Percentiles rank a stretch among this genome's conserved stretches.
Conservation (phyloP, 2,329 filamentous ascomycete genomes). For the Cladophialophora exuberans region DNA sequence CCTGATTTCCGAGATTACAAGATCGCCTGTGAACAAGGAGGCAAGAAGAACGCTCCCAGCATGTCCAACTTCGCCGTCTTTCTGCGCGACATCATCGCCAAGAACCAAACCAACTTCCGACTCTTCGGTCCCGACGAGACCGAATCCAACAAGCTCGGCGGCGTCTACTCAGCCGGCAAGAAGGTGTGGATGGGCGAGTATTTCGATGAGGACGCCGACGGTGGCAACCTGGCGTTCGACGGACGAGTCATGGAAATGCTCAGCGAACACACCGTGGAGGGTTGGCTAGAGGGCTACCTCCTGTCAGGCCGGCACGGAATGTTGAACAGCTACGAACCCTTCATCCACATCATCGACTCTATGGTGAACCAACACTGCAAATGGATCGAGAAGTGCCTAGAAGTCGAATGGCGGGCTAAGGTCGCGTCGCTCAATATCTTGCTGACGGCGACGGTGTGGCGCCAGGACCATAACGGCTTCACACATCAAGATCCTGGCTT, state of each 20-base stretch:
- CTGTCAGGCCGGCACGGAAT: slow-evolving; percentile 75
- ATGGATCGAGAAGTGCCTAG: slow-evolving; percentile 80
- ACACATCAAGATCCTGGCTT: slow-evolving; percentile 81
- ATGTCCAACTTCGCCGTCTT: slow-evolving; percentile 73
- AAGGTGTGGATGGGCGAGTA: slow-evolving; percentile 82
- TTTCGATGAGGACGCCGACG: slow-evolving; percentile 74
- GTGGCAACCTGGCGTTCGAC: slow-evolving; percentile 69
- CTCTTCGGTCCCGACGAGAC: slow-evolving; percentile 81
- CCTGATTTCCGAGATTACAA: slow-evolving; percentile 72
- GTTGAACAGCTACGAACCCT: slow-evolving; percentile 80
- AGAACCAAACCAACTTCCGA: slow-evolving; percentile 70
- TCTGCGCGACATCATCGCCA: slow-evolving; percentile 67
- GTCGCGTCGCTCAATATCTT: slow-evolving; percentile 78
- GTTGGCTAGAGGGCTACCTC: slow-evolving; percentile 79
- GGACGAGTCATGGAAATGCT: slow-evolving; percentile 83
- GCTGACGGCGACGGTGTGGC: slow-evolving; percentile 76
- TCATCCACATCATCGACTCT: slow-evolving; percentile 80
- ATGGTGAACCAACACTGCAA: slow-evolving; percentile 89
- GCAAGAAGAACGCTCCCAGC: slow-evolving; percentile 60
- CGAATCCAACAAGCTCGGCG: slow-evolving; percentile 75
- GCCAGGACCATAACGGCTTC: slow-evolving; percentile 83
- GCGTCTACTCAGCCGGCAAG: slow-evolving; percentile 73
- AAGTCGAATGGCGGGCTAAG: slow-evolving; percentile 75
- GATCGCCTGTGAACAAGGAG: slow-evolving; percentile 64
- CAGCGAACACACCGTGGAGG: slow-evolving; percentile 79